These are phyloP conservation scores for Cicer bijugum DNA, from an alignment of 306 rosid genomes.

Conservation along the genomic window DNA sequence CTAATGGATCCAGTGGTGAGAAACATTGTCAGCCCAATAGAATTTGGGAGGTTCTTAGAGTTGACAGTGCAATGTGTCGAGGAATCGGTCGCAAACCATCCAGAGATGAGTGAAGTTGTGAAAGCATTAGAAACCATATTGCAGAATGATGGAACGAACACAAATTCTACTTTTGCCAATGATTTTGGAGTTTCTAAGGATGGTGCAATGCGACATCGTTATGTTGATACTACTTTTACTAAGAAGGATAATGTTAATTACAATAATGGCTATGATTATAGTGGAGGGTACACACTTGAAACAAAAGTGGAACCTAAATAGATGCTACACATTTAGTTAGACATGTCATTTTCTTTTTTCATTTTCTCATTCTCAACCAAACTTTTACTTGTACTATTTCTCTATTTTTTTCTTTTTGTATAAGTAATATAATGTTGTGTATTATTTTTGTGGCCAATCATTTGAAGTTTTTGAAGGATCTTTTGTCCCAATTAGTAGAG, in stretches of 20 bases:
- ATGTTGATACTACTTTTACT: conserved; percentile 53
- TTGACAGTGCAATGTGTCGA: conserved; percentile 84
- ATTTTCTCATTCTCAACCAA: neutral
- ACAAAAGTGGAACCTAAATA: conserved; percentile 61
- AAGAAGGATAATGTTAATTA: too few relatives aligned
- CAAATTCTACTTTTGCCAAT: conserved; percentile 83
- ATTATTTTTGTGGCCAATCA: too few relatives aligned
- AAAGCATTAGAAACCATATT: conserved; percentile 71
- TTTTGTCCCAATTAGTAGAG: too few relatives aligned
- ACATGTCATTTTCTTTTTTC: neutral
- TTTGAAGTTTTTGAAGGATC: too few relatives aligned
- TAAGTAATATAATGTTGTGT: too few relatives aligned
- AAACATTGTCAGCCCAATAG: conserved; percentile 56
- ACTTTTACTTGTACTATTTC: too few relatives aligned
- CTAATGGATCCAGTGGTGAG: conserved; percentile 68
- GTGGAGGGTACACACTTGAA: conserved; percentile 71
- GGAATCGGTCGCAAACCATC: conserved; percentile 80
- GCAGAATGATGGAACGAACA: conserved; percentile 83
- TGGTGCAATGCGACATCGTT: conserved; percentile 69
- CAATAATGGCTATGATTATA: conserved; percentile 62
- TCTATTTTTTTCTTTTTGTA: too few relatives aligned
- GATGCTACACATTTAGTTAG: too few relatives aligned
- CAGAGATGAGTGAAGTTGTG: conserved; percentile 87
- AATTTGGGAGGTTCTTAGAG: conserved; percentile 75
- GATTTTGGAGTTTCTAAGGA: conserved; percentile 67